A percentile compares a stretch with the other conserved stretches of the same genome.
Conservation (phyloP, 2,329 filamentous ascomycete genomes). For the Xylaria sp. region DNA sequence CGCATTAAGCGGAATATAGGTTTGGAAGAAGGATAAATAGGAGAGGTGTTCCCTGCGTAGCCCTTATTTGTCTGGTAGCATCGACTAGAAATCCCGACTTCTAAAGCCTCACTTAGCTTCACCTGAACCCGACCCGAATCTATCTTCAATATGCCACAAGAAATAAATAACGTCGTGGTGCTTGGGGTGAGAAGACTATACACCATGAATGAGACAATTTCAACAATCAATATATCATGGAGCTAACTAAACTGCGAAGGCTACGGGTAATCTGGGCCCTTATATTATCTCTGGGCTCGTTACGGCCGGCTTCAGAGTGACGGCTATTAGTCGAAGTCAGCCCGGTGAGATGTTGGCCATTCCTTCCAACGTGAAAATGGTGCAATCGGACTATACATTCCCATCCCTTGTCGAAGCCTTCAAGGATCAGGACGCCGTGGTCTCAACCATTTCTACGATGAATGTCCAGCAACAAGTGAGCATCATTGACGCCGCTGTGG, state of each 20-base stretch:
- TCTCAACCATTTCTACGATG: not conserved
- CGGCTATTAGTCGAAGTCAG: not conserved
- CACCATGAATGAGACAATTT: not conserved
- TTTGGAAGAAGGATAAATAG: not conserved
- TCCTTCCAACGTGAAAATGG: not conserved
- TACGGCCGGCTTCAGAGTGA: not conserved
- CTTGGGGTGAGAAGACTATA: not conserved
- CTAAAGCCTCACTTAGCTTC: not conserved
- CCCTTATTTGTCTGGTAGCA: not conserved
- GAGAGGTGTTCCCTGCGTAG: not conserved
- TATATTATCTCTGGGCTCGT: not conserved
- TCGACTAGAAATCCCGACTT: not conserved
- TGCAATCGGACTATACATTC: not conserved
- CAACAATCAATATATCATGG: not conserved
- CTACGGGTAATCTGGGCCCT: not conserved
- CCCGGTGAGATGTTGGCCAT: not conserved
- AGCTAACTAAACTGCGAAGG: not conserved
- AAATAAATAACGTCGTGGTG: not conserved
- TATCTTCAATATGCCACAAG: not conserved
- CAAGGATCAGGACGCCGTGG: slow-evolving; percentile 15
- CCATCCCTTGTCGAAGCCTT: not conserved
- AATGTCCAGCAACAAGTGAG: slow-evolving; percentile 1
- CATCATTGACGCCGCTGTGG: slow-evolving; percentile 18
- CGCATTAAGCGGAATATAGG: not conserved
- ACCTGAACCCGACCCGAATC: not conserved